phyloP scores from a whole-genome alignment of 2,329 filamentous ascomycete genomes.

The Fulvia fulva region DNA sequence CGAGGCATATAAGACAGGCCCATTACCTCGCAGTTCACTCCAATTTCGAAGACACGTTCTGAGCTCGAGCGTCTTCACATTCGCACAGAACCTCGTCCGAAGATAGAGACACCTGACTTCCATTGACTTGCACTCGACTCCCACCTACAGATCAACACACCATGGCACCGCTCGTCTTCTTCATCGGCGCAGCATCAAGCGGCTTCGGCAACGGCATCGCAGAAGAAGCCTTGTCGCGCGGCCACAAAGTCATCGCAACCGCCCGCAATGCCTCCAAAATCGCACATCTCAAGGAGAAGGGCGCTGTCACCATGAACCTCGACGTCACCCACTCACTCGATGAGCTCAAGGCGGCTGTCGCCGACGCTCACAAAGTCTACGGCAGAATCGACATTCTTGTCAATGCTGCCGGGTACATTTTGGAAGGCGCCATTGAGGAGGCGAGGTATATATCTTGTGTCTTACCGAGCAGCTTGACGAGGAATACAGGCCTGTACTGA shows the following conservation, averaged over 20 bases:
- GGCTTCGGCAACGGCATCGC: constrained; percentile 47
- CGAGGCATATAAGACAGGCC: too few species aligned
- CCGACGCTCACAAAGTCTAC: constrained; percentile 32
- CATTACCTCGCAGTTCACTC: too few species aligned
- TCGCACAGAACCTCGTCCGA: too few species aligned
- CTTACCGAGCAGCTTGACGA: neutral
- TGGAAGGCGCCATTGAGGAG: constrained; percentile 19
- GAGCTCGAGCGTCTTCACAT: too few species aligned
- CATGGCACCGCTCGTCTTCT: constrained; percentile 19
- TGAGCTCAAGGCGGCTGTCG: constrained; percentile 36
- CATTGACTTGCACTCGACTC: too few species aligned
- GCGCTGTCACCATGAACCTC: constrained; percentile 25
- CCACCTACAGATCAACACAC: too few species aligned
- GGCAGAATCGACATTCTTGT: constrained; percentile 39
- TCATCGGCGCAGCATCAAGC: constrained; percentile 43
- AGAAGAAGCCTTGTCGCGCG: constrained; percentile 39
- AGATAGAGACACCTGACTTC: too few species aligned
- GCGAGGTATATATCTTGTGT: constrained; percentile 3
- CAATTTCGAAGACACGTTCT: too few species aligned
- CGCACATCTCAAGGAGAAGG: constrained; percentile 13
- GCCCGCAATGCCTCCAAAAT: constrained; percentile 36
- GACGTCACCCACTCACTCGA: constrained; percentile 39
- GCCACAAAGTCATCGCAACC: constrained; percentile 46
- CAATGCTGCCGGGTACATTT: constrained; percentile 39
- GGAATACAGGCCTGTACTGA: neutral